Evolutionary conservation across 2,329 filamentous ascomycete genomes (phyloP).

Genomic region (Helminthosporium solani): DNA sequence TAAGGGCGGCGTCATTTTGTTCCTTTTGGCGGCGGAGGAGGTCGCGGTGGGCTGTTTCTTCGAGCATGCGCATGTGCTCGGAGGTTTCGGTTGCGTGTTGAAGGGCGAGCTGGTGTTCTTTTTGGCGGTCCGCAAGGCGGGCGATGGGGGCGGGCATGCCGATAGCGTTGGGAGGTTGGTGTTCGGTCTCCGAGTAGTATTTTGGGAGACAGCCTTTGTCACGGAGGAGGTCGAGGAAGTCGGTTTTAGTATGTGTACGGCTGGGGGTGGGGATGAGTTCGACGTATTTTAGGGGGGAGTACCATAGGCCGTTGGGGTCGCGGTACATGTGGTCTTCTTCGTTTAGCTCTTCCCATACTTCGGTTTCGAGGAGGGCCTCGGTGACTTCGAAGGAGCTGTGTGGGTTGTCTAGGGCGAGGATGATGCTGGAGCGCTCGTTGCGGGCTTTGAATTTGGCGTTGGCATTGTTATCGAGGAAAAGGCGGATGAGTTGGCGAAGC

Average conservation of each 20-base stretch:
- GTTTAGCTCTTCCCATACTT: constrained; percentile 66
- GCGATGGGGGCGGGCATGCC: constrained; percentile 32
- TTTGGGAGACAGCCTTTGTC: constrained; percentile 37
- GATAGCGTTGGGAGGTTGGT: constrained; percentile 41
- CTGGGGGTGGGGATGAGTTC: constrained; percentile 27
- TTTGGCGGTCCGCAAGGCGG: constrained; percentile 33
- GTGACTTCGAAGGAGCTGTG: constrained; percentile 57
- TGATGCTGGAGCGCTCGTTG: constrained; percentile 59
- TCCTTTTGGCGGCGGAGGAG: constrained; percentile 29
- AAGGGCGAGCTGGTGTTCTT: constrained; percentile 32
- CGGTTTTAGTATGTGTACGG: constrained; percentile 18
- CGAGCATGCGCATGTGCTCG: constrained; percentile 30
- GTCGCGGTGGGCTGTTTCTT: constrained; percentile 33
- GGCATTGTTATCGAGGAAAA: constrained; percentile 58
- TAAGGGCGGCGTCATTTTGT: constrained; percentile 26
- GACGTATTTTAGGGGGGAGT: constrained; percentile 67
- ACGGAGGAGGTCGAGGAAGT: constrained; percentile 31
- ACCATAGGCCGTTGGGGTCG: constrained; percentile 54
- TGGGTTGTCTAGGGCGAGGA: constrained; percentile 60
- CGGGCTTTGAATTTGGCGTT: constrained; percentile 57
- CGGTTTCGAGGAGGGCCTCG: constrained; percentile 60
- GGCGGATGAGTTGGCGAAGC: constrained; percentile 51
- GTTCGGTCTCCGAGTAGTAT: constrained; percentile 39
- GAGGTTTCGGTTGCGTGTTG: constrained; percentile 27
- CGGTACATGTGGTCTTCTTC: constrained; percentile 52